Conservation (phyloP, 179 eudicot species). For the Corrigiola litoralis region DNA sequence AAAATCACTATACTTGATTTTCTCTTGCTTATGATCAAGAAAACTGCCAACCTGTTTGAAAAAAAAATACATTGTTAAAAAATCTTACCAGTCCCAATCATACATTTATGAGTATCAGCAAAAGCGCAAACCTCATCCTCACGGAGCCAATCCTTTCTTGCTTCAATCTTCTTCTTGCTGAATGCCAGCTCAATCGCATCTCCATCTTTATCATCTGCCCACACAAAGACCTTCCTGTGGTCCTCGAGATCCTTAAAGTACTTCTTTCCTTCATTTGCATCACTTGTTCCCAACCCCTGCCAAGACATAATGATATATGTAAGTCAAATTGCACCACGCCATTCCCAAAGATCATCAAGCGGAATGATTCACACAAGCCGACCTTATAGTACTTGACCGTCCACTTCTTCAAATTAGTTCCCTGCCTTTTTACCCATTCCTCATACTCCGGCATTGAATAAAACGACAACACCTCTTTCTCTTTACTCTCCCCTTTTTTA, state of each 20-base stretch:
- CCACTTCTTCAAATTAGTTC: conserved; percentile 56
- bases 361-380: background rate
- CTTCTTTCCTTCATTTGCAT: conserved; percentile 66
- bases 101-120: background rate
- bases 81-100: background rate
- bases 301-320: background rate
- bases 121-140: conserved; percentile 56
- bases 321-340: conserved; percentile 9
- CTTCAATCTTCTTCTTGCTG: conserved; percentile 93
- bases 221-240: conserved; percentile 70
- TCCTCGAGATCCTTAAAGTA: conserved; percentile 57
- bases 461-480: conserved; percentile 39
- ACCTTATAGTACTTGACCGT: conserved; percentile 89
- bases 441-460: conserved; percentile 89
- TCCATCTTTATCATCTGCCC: conserved; percentile 71
- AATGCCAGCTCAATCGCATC: conserved; percentile 94
- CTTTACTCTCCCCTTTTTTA: conserved; percentile 28
- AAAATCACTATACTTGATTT: conserved; percentile 73
- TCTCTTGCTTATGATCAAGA: conserved; percentile 62
- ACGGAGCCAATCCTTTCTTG: conserved; percentile 90
- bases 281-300: conserved; percentile 96
- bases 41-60: conserved; percentile 64
- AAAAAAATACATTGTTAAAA: conserved; percentile 6
- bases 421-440: conserved; percentile 52
- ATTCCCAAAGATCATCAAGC: background rate